Evolutionary conservation across 139 green algal species (phyloP).

Genomic region (Gonium pectorale): DNA sequence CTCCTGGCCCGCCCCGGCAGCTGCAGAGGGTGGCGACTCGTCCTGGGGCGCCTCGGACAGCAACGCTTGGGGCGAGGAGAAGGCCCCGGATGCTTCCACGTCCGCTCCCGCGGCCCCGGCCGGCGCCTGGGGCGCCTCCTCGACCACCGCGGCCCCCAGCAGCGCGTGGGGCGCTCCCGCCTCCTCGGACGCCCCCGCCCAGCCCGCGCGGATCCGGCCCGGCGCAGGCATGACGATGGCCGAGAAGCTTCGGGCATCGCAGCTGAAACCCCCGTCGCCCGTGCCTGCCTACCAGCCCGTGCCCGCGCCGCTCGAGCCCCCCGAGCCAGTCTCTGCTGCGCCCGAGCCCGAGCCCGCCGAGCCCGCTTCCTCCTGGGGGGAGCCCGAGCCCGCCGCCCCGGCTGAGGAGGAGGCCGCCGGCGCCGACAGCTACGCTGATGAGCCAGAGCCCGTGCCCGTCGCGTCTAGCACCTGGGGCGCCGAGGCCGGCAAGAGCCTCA

Average conservation of each 20-base stretch:
- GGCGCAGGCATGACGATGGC: slow-evolving; percentile 42
- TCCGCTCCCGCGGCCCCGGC: neutral
- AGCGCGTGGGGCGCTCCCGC: slow-evolving; percentile 34
- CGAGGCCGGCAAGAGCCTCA: slow-evolving; percentile 31
- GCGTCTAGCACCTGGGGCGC: slow-evolving; percentile 19
- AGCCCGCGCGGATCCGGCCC: slow-evolving; percentile 31
- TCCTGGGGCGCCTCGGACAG: neutral
- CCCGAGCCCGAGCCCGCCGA: neutral
- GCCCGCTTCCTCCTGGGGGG: too few species aligned
- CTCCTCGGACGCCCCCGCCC: too few species aligned
- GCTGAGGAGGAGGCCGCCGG: too few species aligned
- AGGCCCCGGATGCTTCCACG: slow-evolving; percentile 15
- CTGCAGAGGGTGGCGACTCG: slow-evolving; percentile 4
- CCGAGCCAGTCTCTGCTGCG: neutral
- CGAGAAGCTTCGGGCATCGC: slow-evolving; percentile 37
- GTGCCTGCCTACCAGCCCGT: slow-evolving; percentile 8
- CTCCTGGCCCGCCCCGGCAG: slow-evolving; percentile 7
- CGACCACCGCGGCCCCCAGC: slow-evolving; percentile 23
- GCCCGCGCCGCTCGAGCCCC: too few species aligned
- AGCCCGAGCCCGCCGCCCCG: slow-evolving; percentile 4
- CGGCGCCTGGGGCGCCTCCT: neutral
- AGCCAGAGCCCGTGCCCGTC: neutral
- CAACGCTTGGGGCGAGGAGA: slow-evolving; percentile 5
- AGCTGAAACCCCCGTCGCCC: slow-evolving; percentile 31
- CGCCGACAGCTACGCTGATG: neutral